Conservation (phyloP, 2,329 filamentous ascomycete species). For the Fusarium sp. region DNA sequence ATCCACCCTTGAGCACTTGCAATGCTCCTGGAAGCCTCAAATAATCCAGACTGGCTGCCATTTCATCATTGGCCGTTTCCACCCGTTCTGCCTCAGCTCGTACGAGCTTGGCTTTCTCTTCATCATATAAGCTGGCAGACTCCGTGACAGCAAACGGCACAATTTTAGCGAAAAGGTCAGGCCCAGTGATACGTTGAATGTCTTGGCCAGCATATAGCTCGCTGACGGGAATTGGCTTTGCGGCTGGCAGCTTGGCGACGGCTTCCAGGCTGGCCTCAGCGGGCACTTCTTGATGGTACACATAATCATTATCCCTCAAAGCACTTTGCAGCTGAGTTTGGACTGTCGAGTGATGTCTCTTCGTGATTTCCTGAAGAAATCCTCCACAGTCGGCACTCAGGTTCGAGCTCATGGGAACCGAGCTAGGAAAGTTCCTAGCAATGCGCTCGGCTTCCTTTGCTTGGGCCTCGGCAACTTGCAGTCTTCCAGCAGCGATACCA, state of each 20-base stretch:
- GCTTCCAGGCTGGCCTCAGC: conserved; percentile 82
- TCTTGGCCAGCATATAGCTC: conserved; percentile 97
- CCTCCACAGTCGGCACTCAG: conserved; percentile 80
- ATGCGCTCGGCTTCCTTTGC: conserved; percentile 81
- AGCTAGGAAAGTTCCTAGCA: conserved; percentile 82
- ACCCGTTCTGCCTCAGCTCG: conserved; percentile 93
- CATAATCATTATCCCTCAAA: conserved; percentile 95
- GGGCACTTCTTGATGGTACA: conserved; percentile 94
- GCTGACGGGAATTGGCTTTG: conserved; percentile 96
- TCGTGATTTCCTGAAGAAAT: conserved; percentile 81
- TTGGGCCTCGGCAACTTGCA: conserved; percentile 81
- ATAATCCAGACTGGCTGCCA: conserved; percentile 95
- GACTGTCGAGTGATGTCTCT: conserved; percentile 80
- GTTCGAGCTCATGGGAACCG: conserved; percentile 83
- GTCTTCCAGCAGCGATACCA: conserved; percentile 82
- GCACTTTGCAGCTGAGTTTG: conserved; percentile 82
- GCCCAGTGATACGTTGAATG: conserved; percentile 95
- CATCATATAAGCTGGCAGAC: conserved; percentile 95
- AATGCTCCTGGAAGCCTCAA: conserved; percentile 88
- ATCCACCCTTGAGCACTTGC: conserved; percentile 90
- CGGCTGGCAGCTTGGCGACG: conserved; percentile 90
- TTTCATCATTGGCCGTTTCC: conserved; percentile 91
- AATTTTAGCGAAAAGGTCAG: conserved; percentile 96
- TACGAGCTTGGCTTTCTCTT: conserved; percentile 96
- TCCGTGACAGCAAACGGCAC: conserved; percentile 96